These are phyloP conservation scores for Aspergillus costaricaensis DNA, from an alignment of 2,329 filamentous ascomycete genomes.

Conservation along the genomic window DNA sequence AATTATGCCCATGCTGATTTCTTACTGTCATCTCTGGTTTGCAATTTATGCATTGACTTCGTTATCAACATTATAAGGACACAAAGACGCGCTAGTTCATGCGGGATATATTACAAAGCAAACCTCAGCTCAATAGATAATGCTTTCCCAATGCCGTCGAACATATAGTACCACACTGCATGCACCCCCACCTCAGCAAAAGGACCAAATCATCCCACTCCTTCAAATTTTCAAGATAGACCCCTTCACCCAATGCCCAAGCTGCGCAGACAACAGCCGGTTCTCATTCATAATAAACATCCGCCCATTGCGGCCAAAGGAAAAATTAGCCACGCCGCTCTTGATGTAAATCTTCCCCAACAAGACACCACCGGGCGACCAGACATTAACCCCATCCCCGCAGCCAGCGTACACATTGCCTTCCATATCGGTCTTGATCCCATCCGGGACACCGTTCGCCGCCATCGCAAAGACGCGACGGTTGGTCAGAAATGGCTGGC, in stretches of 20 bases:
- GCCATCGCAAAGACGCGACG: slow-evolving; percentile 55
- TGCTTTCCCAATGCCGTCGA: too few species aligned
- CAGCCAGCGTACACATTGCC: slow-evolving; percentile 60
- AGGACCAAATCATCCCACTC: neutral
- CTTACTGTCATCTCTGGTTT: too few species aligned
- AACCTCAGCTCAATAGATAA: too few species aligned
- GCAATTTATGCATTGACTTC: too few species aligned
- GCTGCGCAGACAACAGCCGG: slow-evolving; percentile 46
- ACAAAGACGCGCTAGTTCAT: too few species aligned
- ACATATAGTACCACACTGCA: too few species aligned
- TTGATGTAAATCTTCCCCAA: slow-evolving; percentile 60
- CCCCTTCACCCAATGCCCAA: slow-evolving; percentile 21
- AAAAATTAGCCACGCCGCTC: slow-evolving; percentile 51
- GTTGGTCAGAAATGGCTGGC: slow-evolving; percentile 48
- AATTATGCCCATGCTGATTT: too few species aligned
- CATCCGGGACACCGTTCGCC: slow-evolving; percentile 48
- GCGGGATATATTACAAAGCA: too few species aligned
- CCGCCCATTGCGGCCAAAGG: slow-evolving; percentile 44
- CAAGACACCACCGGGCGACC: slow-evolving; percentile 50
- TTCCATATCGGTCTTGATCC: slow-evolving; percentile 52
- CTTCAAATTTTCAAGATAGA: neutral
- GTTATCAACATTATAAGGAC: too few species aligned
- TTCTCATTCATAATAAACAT: slow-evolving; percentile 50
- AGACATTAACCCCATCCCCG: slow-evolving; percentile 58
- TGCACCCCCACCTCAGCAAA: neutral